Evolutionary conservation across 2,329 filamentous ascomycete genomes (phyloP).

Genomic region (Exserohilum rostratum): DNA sequence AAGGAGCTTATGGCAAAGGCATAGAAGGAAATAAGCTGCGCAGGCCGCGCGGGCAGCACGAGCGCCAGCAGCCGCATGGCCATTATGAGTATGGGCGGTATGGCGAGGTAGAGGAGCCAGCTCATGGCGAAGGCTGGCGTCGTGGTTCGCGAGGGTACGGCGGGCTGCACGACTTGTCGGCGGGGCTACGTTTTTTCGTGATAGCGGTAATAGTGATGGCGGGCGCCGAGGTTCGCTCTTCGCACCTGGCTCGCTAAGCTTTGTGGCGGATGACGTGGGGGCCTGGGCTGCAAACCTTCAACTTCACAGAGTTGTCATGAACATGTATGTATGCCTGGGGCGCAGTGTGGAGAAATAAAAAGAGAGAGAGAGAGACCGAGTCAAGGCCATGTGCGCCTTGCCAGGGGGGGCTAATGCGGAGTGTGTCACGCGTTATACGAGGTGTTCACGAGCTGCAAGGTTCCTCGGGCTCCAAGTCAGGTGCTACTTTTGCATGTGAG

Average conservation of each 20-base stretch:
- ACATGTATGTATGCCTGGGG: neutral
- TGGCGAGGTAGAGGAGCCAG: slow-evolving; percentile 40
- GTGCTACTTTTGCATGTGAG: slow-evolving; percentile 1
- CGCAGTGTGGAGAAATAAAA: neutral
- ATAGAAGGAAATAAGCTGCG: slow-evolving; percentile 61
- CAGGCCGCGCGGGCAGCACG: slow-evolving; percentile 35
- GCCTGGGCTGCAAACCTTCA: neutral
- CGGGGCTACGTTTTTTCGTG: slow-evolving; percentile 26
- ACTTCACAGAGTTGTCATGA: neutral
- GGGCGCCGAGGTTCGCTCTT: slow-evolving; percentile 27
- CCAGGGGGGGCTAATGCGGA: neutral
- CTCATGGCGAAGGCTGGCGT: slow-evolving; percentile 29
- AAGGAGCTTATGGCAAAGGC: slow-evolving; percentile 64
- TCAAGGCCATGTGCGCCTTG: neutral
- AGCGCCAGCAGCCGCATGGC: slow-evolving; percentile 37
- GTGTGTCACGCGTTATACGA: slow-evolving; percentile 1
- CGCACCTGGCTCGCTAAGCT: slow-evolving; percentile 17
- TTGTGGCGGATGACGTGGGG: neutral
- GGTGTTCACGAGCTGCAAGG: neutral
- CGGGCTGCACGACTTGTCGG: neutral
- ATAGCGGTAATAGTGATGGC: slow-evolving; percentile 16
- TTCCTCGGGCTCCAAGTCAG: neutral
- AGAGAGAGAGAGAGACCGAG: neutral
- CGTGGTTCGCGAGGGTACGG: neutral
- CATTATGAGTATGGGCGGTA: slow-evolving; percentile 34